Evolutionary conservation across 345 rosid species (phyloP), one percentile per base, ranked within the genome.

Genomic region (Aurinia saxatilis): DNA sequence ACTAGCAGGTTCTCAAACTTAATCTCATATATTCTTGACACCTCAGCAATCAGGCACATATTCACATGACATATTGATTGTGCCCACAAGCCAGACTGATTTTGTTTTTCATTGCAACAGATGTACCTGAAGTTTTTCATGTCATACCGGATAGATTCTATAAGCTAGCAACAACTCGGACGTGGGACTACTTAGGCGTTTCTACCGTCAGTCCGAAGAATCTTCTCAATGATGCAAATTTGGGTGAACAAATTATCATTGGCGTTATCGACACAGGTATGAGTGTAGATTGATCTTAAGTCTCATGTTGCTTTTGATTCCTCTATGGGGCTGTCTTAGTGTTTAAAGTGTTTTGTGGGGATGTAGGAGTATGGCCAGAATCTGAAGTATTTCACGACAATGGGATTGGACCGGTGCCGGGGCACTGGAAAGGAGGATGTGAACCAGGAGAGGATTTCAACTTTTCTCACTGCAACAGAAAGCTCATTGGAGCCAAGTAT

Each of bases 161-260:
- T 38, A 41, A 75, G 37, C 50, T 70, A 36, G 54, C 73, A 66
- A 82, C 87, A 46, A 79, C 80, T 19, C 52, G 76, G 54, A 70
- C 82, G 39, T 82, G 87, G 87, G 79, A 79, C 33, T 79, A 75
- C 54, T 50, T 82, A 33, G 62, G 68, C n/a, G 56, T 78, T 21
- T 79, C 80, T 35, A 57, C 64, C 0, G 9, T 54, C 34, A 72
- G 62, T 18, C 61, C 50, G 4, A 56, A 64, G 4, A 73, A 56
- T 59, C 52, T 54, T 47, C 47, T 70, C 7, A 40, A 70, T 35
- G 61, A 55, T 3, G 55, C 75, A 33, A 65, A 65, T 13, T 41
- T 75, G 75, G 78, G 75, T 39, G 78, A 75, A 13, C 29, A 63
- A 7, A n/a, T 55, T 4, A 65, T 60, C 47, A 65, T 75, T 1